phyloP scores from a whole-genome alignment of 495 filamentous ascomycete species.

The Chaetomium fimeti region DNA sequence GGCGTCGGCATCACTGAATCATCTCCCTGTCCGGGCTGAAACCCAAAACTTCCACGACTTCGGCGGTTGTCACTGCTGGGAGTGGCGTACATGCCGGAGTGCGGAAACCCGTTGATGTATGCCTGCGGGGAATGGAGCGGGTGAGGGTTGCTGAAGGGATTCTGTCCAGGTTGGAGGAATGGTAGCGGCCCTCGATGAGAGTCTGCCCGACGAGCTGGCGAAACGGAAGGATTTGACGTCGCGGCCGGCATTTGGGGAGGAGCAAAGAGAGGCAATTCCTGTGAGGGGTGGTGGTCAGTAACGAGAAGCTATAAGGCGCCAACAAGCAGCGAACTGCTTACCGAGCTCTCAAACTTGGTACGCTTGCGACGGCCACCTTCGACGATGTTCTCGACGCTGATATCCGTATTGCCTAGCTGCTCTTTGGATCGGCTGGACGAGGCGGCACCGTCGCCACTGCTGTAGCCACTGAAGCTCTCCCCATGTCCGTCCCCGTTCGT shows the following conservation, averaged over 20 bases:
- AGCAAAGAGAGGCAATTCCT: conserved; percentile 95
- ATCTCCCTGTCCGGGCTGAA: conserved; percentile 41
- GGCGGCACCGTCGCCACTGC: conserved; percentile 75
- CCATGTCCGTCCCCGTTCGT: conserved; percentile 62
- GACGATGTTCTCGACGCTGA: conserved; percentile 96
- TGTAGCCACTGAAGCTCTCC: conserved; percentile 68
- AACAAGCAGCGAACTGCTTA: conserved; percentile 50
- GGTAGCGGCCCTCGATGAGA: conserved; percentile 60
- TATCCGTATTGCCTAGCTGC: conserved; percentile 87
- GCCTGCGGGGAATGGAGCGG: conserved; percentile 76
- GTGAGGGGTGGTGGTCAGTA: conserved; percentile 21
- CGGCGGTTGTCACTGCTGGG: conserved; percentile 62
- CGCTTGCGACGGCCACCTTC: conserved; percentile 93
- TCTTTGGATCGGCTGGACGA: conserved; percentile 75
- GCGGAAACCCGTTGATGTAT: conserved; percentile 55
- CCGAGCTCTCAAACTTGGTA: conserved; percentile 95
- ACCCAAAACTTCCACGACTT: conserved; percentile 61
- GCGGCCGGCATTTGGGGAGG: conserved; percentile 88
- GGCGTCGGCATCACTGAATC: conserved; percentile 69
- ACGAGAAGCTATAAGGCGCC: neutral
- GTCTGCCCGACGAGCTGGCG: conserved; percentile 74
- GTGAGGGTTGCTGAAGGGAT: conserved; percentile 68
- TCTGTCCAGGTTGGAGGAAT: conserved; percentile 67
- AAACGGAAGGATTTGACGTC: conserved; percentile 86
- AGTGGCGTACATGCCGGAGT: conserved; percentile 51